phyloP scores from a whole-genome alignment of 2,329 filamentous ascomycete species.

The Endoconidiophora laricicola region DNA sequence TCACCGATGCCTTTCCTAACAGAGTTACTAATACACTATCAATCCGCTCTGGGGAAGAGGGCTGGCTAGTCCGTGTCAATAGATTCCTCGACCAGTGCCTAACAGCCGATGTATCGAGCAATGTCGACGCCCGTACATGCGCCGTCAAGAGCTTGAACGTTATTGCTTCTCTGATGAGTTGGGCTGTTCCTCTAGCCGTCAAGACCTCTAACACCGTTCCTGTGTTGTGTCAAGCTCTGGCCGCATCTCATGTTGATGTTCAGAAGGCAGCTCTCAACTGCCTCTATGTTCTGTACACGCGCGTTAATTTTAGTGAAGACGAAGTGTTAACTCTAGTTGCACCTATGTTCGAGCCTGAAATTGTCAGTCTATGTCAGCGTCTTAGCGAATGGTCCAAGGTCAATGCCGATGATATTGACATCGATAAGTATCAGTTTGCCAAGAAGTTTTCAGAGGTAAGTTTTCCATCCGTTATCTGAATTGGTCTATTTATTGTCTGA shows the following conservation, averaged over 20 bases:
- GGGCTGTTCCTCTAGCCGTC: constrained; percentile 75
- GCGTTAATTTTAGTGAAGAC: constrained; percentile 55
- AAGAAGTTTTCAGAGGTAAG: constrained; percentile 87
- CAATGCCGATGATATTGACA: constrained; percentile 68
- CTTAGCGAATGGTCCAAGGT: constrained; percentile 69
- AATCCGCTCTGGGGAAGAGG: constrained; percentile 63
- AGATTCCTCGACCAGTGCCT: constrained; percentile 60
- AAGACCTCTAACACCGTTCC: constrained; percentile 52
- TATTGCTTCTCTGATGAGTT: constrained; percentile 63
- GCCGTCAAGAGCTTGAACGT: constrained; percentile 63
- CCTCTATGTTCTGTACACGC: constrained; percentile 65
- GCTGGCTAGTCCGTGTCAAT: constrained; percentile 70
- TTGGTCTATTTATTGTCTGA: background rate
- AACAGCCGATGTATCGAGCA: constrained; percentile 44
- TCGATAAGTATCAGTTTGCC: constrained; percentile 77
- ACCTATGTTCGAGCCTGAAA: constrained; percentile 59
- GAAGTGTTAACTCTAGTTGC: constrained; percentile 66
- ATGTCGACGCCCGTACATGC: constrained; percentile 50
- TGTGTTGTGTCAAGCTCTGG: constrained; percentile 54
- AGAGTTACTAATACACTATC: constrained; percentile 45
- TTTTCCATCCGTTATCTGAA: background rate
- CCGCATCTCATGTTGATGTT: constrained; percentile 51
- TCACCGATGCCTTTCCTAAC: constrained; percentile 60
- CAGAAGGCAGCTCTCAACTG: constrained; percentile 70
- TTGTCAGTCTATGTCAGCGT: constrained; percentile 52